phyloP scores from a whole-genome alignment of 768 basidiomycete species.

The Termitomyces sp. region DNA sequence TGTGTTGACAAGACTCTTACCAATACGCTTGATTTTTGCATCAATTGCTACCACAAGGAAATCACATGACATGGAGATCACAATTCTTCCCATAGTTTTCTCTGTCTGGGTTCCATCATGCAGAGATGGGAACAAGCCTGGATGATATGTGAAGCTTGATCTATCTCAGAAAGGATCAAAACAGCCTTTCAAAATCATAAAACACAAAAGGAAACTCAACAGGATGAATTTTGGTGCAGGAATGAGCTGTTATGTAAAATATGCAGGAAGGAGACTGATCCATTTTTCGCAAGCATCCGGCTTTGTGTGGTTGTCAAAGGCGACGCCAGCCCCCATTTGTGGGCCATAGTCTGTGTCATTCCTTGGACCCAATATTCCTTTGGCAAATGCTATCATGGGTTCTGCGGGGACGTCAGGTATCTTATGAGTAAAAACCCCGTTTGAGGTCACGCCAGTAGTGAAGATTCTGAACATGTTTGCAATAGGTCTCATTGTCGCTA shows the following conservation, averaged over 20 bases:
- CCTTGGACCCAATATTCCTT: too few relatives aligned
- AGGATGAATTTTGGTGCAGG: background rate
- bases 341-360: too few relatives aligned
- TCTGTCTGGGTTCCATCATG: background rate
- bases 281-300: too few relatives aligned
- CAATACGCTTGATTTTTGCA: background rate
- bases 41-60: background rate
- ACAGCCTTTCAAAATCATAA: background rate
- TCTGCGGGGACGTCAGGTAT: too few relatives aligned
- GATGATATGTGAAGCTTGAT: background rate
- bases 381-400: too few relatives aligned
- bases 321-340: too few relatives aligned
- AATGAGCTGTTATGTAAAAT: background rate
- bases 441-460: too few relatives aligned
- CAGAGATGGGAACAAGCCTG: background rate
- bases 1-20: background rate
- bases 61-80: background rate
- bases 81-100: constrained; percentile 1
- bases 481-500: too few relatives aligned
- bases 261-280: background rate
- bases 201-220: background rate
- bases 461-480: too few relatives aligned
- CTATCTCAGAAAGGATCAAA: constrained; percentile 2
- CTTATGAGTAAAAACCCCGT: too few relatives aligned
- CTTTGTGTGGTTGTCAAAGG: too few relatives aligned